These are phyloP conservation scores for Urtica urens DNA, from an alignment of 306 rosid genomes.

Conservation along the genomic window DNA sequence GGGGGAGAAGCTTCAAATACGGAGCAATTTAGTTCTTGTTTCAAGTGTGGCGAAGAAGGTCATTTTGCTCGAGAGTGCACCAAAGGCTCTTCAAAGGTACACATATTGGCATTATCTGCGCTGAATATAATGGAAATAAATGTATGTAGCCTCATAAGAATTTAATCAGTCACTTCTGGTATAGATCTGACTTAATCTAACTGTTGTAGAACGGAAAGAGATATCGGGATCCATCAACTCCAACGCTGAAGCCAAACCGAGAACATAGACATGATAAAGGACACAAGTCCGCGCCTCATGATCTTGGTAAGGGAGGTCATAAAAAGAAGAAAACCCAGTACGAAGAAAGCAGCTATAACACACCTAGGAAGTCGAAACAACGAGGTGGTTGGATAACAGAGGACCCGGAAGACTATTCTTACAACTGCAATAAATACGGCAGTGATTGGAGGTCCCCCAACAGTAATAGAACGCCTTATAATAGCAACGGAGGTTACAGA, in stretches of 20 bases:
- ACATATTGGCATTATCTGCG: not conserved
- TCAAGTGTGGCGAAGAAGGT: conserved; percentile 69
- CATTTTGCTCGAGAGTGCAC: conserved; percentile 89
- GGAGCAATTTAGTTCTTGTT: conserved; percentile 50
- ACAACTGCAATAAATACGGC: conserved; percentile 15
- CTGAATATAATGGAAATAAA: not conserved
- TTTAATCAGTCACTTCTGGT: not conserved
- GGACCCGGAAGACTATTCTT: conserved; percentile 35
- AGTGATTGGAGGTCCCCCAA: conserved; percentile 17
- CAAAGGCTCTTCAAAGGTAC: conserved; percentile 33
- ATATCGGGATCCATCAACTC: conserved; percentile 28
- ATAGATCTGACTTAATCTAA: conserved; percentile 3
- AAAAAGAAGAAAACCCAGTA: conserved; percentile 31
- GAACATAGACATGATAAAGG: conserved; percentile 34
- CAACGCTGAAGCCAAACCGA: conserved; percentile 22
- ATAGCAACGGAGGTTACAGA: conserved; percentile 19
- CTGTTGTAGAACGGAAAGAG: conserved; percentile 36
- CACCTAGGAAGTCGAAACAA: conserved; percentile 35
- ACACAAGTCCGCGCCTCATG: conserved; percentile 46
- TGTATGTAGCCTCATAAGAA: not conserved
- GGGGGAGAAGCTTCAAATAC: conserved; percentile 39
- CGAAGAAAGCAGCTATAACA: conserved; percentile 28
- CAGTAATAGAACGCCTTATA: conserved; percentile 14
- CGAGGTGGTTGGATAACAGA: conserved; percentile 44
- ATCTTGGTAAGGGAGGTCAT: conserved; percentile 24